Percentiles rank a stretch among this genome's conserved stretches.
Conservation (phyloP, 164 flowering plant species). For the Annona squamosa region DNA sequence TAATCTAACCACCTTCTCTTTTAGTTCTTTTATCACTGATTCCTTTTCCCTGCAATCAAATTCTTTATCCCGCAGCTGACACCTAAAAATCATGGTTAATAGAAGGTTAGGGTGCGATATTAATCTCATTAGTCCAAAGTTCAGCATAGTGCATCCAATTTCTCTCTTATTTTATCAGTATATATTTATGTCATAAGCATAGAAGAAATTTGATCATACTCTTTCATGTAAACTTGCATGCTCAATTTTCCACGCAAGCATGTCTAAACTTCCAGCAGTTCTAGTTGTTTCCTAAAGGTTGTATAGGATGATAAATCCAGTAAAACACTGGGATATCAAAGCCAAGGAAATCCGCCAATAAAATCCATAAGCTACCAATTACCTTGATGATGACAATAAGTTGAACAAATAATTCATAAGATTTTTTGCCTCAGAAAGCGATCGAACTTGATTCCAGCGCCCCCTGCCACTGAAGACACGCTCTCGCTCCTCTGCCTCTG, state of each 20-base stretch:
- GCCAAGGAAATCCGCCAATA: too few species aligned
- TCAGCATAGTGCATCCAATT: not conserved
- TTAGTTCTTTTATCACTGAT: conserved; percentile 55
- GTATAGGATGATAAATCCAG: too few species aligned
- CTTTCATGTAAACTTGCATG: not conserved
- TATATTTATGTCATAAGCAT: not conserved
- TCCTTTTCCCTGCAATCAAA: conserved; percentile 76
- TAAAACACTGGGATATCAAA: too few species aligned
- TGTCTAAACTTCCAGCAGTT: not conserved
- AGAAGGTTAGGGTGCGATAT: not conserved
- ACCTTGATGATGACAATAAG: conserved; percentile 86
- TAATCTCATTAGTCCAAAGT: not conserved
- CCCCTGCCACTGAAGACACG: conserved; percentile 78
- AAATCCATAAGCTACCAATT: not conserved
- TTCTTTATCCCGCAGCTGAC: conserved; percentile 69
- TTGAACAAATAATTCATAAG: conserved; percentile 76
- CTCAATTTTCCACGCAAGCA: not conserved
- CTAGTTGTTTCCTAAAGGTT: too few species aligned
- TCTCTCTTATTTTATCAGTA: not conserved
- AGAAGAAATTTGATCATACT: not conserved
- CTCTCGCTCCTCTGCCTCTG: conserved; percentile 97
- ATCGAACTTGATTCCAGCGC: conserved; percentile 93
- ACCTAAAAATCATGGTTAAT: conserved; percentile 34
- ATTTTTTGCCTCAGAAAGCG: conserved; percentile 90
- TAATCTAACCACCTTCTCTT: conserved; percentile 65